Percentiles rank a stretch among this genome's conserved stretches.
Evolutionary conservation across 345 rosid species (phyloP).

Genomic region (Arabis hirsuta): DNA sequence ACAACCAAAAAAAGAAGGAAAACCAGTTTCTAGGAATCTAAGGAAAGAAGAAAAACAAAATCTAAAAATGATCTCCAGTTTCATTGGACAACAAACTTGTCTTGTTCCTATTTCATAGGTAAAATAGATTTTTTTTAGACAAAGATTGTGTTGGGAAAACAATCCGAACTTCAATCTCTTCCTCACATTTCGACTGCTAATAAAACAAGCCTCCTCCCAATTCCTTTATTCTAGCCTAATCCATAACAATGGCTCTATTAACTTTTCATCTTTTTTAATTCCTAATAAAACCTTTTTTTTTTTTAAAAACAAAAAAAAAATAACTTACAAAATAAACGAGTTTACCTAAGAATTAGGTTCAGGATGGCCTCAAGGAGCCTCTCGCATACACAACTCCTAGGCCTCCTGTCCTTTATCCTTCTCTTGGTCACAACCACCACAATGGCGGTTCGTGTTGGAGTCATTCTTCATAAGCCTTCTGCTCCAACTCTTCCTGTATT

Average conservation of each 20-base stretch:
- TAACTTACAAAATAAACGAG: slow-evolving; percentile 17
- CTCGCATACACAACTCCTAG: slow-evolving; percentile 47
- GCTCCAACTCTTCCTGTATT: slow-evolving; percentile 49
- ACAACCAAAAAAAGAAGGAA: neutral
- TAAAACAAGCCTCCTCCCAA: slow-evolving; percentile 37
- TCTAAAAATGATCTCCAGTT: slow-evolving; percentile 33
- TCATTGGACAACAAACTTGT: slow-evolving; percentile 34
- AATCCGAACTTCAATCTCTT: slow-evolving; percentile 45
- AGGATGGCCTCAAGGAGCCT: slow-evolving; percentile 72
- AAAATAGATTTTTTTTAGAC: slow-evolving; percentile 22
- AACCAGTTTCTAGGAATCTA: slow-evolving; percentile 30
- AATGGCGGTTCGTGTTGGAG: slow-evolving; percentile 46
- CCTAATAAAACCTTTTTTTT: slow-evolving; percentile 27
- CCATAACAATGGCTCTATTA: slow-evolving; percentile 44
- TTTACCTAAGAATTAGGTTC: slow-evolving; percentile 46
- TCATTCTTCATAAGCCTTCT: slow-evolving; percentile 44
- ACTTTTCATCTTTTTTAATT: slow-evolving; percentile 35
- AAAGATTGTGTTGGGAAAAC: slow-evolving; percentile 34
- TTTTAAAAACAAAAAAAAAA: neutral
- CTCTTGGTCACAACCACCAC: slow-evolving; percentile 42
- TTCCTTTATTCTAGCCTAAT: slow-evolving; percentile 37
- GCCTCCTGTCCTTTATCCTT: slow-evolving; percentile 74
- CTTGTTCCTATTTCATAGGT: slow-evolving; percentile 36
- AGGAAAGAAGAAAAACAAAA: slow-evolving; percentile 26
- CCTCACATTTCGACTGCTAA: slow-evolving; percentile 41